A percentile compares a stretch with the other conserved stretches of the same genome.
Evolutionary conservation across 2,329 filamentous ascomycete species (phyloP).

Genomic region (Clarireedia hainanense): DNA sequence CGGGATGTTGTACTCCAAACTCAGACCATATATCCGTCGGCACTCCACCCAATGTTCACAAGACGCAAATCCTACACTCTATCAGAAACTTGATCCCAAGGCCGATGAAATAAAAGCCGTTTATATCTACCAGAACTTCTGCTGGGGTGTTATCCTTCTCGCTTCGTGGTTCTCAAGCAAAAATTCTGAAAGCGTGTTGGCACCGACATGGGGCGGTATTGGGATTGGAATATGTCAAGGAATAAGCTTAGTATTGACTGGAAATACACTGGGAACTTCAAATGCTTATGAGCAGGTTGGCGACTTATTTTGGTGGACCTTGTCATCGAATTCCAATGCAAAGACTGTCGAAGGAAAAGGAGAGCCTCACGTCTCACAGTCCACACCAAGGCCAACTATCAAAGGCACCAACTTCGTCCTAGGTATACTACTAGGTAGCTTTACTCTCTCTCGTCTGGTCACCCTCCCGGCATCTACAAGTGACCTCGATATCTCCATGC

Average conservation of each 20-base stretch:
- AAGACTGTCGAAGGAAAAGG: background rate
- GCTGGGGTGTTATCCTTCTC: slow-evolving; percentile 9
- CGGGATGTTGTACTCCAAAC: slow-evolving; percentile 39
- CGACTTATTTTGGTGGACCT: slow-evolving; percentile 38
- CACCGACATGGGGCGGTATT: slow-evolving; percentile 42
- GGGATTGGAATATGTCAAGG: slow-evolving; percentile 52
- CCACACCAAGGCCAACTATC: slow-evolving; percentile 4
- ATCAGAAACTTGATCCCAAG: slow-evolving; percentile 10
- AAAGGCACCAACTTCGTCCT: slow-evolving; percentile 40
- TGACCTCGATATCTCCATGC: background rate
- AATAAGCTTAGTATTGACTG: slow-evolving; percentile 44
- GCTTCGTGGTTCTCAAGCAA: slow-evolving; percentile 8
- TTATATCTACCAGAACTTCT: slow-evolving; percentile 17
- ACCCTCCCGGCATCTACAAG: slow-evolving; percentile 3
- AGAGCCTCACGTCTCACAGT: background rate
- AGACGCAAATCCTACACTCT: slow-evolving; percentile 16
- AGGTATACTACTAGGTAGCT: slow-evolving; percentile 43
- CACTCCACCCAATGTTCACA: background rate
- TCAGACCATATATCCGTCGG: slow-evolving; percentile 6
- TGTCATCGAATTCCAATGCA: background rate
- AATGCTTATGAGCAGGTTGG: slow-evolving; percentile 54
- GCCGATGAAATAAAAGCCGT: slow-evolving; percentile 7
- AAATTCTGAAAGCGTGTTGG: slow-evolving; percentile 8
- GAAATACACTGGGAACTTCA: slow-evolving; percentile 52
- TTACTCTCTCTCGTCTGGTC: slow-evolving; percentile 14